Evolutionary conservation across 371 early-diverging fungal species (phyloP).

Genomic region (Funneliformis caledonium): DNA sequence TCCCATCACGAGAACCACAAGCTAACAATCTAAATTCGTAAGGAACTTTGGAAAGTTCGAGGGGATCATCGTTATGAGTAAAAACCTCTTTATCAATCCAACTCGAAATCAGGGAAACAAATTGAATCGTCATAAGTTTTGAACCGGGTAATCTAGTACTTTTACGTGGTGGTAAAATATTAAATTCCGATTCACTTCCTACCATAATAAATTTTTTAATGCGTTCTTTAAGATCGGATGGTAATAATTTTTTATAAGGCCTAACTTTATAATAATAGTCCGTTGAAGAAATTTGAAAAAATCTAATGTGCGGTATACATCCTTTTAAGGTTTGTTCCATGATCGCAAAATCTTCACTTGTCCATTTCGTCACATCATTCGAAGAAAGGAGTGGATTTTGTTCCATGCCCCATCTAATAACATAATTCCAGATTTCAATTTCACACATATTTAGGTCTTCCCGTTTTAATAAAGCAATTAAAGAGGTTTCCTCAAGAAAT

Average conservation of each 20-base stretch:
- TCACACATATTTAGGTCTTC: constrained; percentile 19
- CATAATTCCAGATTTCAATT: constrained; percentile 26
- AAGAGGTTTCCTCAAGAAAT: not conserved
- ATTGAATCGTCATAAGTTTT: not conserved
- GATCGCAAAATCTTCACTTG: not conserved
- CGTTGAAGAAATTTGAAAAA: constrained; percentile 18
- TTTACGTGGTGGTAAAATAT: not conserved
- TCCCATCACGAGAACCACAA: constrained; percentile 19
- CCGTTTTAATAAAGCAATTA: constrained; percentile 10
- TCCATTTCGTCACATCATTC: constrained; percentile 3
- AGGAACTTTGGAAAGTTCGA: not conserved
- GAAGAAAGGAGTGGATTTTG: not conserved
- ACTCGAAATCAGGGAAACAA: not conserved
- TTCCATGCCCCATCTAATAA: constrained; percentile 23
- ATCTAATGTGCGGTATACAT: constrained; percentile 28
- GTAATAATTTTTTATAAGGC: constrained; percentile 30
- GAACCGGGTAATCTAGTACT: not conserved
- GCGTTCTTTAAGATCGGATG: constrained; percentile 11
- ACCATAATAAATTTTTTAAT: constrained; percentile 11
- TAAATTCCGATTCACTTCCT: not conserved
- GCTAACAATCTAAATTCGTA: constrained; percentile 21
- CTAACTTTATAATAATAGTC: constrained; percentile 27
- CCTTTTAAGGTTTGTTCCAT: constrained; percentile 14
- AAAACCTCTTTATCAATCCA: constrained; percentile 20
- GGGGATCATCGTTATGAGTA: not conserved